Percentiles rank a stretch among this genome's conserved stretches.
Conservation (phyloP, 805 yeast species). For the Candida broadrunensis region DNA sequence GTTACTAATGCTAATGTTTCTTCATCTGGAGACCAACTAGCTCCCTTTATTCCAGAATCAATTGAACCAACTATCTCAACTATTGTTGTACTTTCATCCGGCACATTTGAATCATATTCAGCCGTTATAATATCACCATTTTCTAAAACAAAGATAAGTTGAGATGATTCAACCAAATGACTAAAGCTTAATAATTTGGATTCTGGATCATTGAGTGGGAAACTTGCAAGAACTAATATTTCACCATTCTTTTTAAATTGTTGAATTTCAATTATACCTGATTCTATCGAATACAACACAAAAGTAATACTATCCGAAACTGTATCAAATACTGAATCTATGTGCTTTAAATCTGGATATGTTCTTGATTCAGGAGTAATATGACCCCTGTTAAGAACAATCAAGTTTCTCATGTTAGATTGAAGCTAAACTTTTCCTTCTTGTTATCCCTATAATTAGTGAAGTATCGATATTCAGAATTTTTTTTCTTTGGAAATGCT, state of each 20-base stretch:
- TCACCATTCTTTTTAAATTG: conserved; percentile 67
- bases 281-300: conserved; percentile 52
- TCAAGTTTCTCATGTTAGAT: conserved; percentile 45
- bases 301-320: conserved; percentile 71
- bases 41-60: conserved; percentile 69
- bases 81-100: conserved; percentile 53
- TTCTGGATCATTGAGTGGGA: conserved; percentile 43
- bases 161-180: conserved; percentile 69
- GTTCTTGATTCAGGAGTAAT: conserved; percentile 52
- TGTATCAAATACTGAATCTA: conserved; percentile 63
- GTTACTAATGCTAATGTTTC: conserved; percentile 77
- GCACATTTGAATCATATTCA: conserved; percentile 49
- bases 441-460: too few species aligned
- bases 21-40: conserved; percentile 89
- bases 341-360: conserved; percentile 61
- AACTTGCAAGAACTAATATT: conserved; percentile 56
- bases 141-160: conserved; percentile 61
- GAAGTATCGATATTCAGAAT: conserved; percentile 2
- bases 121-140: conserved; percentile 77
- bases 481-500: background rate
- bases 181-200: conserved; percentile 48
- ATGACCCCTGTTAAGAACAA: conserved; percentile 52
- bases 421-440: background rate
- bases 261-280: conserved; percentile 68
- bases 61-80: conserved; percentile 80